These are phyloP conservation scores for Ilex paraguariensis DNA, from an alignment of 305 asterid genomes.

Conservation along the genomic window DNA sequence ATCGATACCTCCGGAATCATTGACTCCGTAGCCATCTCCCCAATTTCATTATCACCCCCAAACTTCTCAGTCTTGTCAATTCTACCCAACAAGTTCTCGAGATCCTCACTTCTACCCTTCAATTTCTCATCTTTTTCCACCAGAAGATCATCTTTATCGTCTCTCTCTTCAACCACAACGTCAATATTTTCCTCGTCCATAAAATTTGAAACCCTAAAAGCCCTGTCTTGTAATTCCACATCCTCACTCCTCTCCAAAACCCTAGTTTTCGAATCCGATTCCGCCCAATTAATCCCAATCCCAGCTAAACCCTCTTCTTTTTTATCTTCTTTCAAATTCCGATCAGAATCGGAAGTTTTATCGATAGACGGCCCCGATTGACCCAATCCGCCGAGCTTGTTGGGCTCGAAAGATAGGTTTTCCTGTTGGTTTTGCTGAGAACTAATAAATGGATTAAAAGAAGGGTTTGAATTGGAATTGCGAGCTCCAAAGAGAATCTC, in stretches of 20 bases:
- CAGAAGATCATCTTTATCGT: conserved; percentile 45
- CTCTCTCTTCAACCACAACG: conserved; percentile 64
- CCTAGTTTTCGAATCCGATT: conserved; percentile 34
- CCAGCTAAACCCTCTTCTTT: conserved; percentile 25
- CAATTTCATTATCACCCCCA: conserved; percentile 9
- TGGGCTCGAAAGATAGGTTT: conserved; percentile 27
- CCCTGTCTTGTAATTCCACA: conserved; percentile 25
- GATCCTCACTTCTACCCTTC: conserved; percentile 9
- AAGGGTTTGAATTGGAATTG: conserved; percentile 21
- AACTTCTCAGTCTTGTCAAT: conserved; percentile 22
- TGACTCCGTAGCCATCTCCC: conserved; percentile 13
- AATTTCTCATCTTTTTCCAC: conserved; percentile 37
- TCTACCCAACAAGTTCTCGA: conserved; percentile 11
- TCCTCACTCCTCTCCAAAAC: conserved; percentile 50
- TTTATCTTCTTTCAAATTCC: conserved; percentile 26
- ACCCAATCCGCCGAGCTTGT: conserved; percentile 8
- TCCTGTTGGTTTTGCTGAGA: conserved; percentile 19
- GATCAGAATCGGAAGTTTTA: conserved; percentile 38
- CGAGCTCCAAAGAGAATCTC: conserved; percentile 41
- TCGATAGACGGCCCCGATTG: neutral
- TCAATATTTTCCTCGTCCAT: conserved; percentile 61
- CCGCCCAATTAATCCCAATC: conserved; percentile 11
- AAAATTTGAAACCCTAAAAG: conserved; percentile 33
- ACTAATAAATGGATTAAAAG: conserved; percentile 10
- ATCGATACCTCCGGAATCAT: conserved; percentile 47